Evolutionary conservation across 2,329 filamentous ascomycete species (phyloP).

Genomic region (Curvularia verruculosa): DNA sequence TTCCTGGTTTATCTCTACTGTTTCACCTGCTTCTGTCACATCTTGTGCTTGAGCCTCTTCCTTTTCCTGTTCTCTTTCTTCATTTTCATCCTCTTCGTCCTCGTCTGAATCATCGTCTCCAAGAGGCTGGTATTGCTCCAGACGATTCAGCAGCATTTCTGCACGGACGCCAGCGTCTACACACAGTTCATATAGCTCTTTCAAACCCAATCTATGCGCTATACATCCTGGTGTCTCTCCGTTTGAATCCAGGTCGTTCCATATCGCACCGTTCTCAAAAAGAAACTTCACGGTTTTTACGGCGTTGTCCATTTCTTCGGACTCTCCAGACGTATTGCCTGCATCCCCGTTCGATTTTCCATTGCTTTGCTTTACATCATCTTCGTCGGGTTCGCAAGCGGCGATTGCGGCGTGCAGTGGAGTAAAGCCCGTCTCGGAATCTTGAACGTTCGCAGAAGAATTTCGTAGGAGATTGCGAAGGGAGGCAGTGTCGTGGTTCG

Average conservation of each 20-base stretch:
- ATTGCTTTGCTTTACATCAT: constrained; percentile 39
- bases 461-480: constrained; percentile 73
- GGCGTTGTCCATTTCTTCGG: constrained; percentile 58
- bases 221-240: constrained; percentile 92
- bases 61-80: constrained; percentile 48
- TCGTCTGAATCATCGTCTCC: constrained; percentile 61
- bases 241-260: constrained; percentile 90
- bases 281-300: constrained; percentile 74
- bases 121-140: constrained; percentile 82
- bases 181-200: constrained; percentile 77
- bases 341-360: constrained; percentile 35
- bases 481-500: constrained; percentile 69
- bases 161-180: constrained; percentile 90
- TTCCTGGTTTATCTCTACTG: constrained; percentile 36
- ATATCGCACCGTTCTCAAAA: constrained; percentile 88
- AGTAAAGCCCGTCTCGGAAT: constrained; percentile 82
- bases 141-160: constrained; percentile 80
- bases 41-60: constrained; percentile 39
- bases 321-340: constrained; percentile 36
- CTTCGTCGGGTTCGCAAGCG: constrained; percentile 52
- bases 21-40: constrained; percentile 32
- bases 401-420: constrained; percentile 90
- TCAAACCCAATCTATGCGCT: constrained; percentile 71
- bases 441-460: constrained; percentile 74
- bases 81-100: constrained; percentile 48